Evolutionary conservation across 768 basidiomycete genomes (phyloP), one percentile per base, ranked within the genome.

Genomic region (Polyporus arcularius): DNA sequence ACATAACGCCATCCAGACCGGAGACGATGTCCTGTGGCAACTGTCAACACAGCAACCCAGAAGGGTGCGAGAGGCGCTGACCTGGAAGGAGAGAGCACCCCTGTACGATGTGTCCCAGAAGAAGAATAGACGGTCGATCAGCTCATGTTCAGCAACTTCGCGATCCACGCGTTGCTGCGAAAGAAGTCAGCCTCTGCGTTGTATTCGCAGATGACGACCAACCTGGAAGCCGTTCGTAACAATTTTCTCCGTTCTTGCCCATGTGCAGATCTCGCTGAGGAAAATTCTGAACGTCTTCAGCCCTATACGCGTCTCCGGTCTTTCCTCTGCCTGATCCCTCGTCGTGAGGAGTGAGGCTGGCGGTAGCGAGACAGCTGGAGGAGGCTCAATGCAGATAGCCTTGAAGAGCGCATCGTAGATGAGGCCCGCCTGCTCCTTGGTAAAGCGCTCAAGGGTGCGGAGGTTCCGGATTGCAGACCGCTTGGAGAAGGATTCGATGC

Each of bases 211-310:
- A 1, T 21, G n/a, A 21, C 1, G 21, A 40, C 53, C 4, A 43
- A 90, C 92, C 78, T 93, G 89, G 71, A 98, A 94, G 2, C 92
- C 96, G 75, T 97, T 98, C 67, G 82, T 84, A 26, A 96, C 93
- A 52, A 98, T 83, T 74, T 88, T 90, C 74, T 98, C 97, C 68
- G 96, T 88, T 65, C 97, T 77, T 1, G 96, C 96, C 97, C 97
- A 99, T 0, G 94, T 95, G 30, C 88, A 90, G 49, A 98, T 82
- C 74, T 97, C 94, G 65, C 90, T 92, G 64, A 99, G 74, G 77
- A 98, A 97, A 51, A 88, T 82, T 65, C 84, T 85, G 79, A 98
- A 99, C 2, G 96, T 97, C 63, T 76, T 78, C 18, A 95, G 72
- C 55, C 85, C 93, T 53, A 99, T 89, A 67, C 96, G 80, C 12